Evolutionary conservation across 257 asterid species (phyloP).

Genomic region (Nemophila menziesii): DNA sequence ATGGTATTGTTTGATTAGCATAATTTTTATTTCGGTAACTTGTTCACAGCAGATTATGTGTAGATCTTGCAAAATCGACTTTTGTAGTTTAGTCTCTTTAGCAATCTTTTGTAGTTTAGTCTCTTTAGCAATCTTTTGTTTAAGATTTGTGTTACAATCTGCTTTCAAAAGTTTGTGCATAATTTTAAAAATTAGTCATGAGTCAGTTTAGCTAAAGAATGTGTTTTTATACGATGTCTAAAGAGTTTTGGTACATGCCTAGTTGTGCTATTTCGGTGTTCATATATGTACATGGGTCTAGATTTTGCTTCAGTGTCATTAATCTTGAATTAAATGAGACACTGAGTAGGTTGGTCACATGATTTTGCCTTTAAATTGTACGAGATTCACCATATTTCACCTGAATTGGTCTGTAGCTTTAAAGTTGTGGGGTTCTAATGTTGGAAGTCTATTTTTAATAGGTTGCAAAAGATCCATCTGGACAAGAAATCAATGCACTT

Average conservation of each 20-base stretch:
- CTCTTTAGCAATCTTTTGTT: no score
- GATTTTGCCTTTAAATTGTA: not conserved
- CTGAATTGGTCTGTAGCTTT: not conserved
- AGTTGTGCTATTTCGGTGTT: no score
- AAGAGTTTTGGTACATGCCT: not conserved
- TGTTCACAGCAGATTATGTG: no score
- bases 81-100: no score
- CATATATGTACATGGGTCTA: no score
- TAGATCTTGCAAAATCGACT: no score
- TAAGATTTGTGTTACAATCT: not conserved
- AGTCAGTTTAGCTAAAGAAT: not conserved
- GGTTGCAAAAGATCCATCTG: slow-evolving; percentile 37
- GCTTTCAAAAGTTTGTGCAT: not conserved
- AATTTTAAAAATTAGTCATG: not conserved
- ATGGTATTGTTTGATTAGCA: not conserved
- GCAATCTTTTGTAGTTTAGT: no score
- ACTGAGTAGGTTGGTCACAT: no score
- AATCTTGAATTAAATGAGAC: no score
- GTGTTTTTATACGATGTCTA: not conserved
- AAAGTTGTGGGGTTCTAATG: not conserved
- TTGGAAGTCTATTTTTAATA: not conserved
- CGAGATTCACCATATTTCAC: not conserved
- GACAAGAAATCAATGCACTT: slow-evolving; percentile 24
- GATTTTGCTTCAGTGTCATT: no score
- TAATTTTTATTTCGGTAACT: no score